Base-by-base conservation (phyloP, 2,329 filamentous ascomycete species). In the Ophiostoma sp. region DNA sequence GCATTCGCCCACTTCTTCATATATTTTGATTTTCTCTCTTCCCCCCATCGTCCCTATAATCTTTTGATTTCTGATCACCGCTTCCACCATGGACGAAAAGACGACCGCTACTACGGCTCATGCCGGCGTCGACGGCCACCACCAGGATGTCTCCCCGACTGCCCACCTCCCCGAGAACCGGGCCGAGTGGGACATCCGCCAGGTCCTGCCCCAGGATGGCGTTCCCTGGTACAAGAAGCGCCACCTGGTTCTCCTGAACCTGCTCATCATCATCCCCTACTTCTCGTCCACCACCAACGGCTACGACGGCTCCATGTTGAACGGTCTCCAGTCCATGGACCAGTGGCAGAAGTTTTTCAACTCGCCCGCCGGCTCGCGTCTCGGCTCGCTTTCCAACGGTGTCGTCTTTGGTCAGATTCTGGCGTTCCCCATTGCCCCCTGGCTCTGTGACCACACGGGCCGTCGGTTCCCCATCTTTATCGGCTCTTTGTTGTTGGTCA, bases 271-370 rank as follows among this genome's bases (percentile, higher is more conserved):
- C 42, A 52, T 69, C 64, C 64, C 64, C 64, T 69, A 50, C 64
- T 69, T 69, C 42, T 69, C 66, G 48, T 52, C 66, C 28, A 69
- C 66, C 45, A 69, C 73, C 45, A 73, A 72, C 25, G 75, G 75
- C 42, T 76, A 74, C 66, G 74, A 76, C 39, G 69, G 71, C 22
- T 61, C 82, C 0, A 77, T 84, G 72, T 82, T 83, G 79, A 84
- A 84, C 74, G 83, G 82, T 12, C 77, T 84, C 1, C 82, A 83
- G 75, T 78, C 81, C 3, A 77, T 82, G 2, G 39, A 76, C 1
- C 77, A 80, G 71, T 84, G 83, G 83, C 78, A 80, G 68, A 69
- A 73, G 7, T 83, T 83, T 75, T 82, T 84, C 69, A 15, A 59
- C 45, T 82, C 73, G 75, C 78, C 72, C 77, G 52, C 81, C 15